Percentiles rank a stretch among this genome's conserved stretches.
Conservation (phyloP, 371 early-diverging fungal genomes). For the Batrachochytrium dendrobatidis region DNA sequence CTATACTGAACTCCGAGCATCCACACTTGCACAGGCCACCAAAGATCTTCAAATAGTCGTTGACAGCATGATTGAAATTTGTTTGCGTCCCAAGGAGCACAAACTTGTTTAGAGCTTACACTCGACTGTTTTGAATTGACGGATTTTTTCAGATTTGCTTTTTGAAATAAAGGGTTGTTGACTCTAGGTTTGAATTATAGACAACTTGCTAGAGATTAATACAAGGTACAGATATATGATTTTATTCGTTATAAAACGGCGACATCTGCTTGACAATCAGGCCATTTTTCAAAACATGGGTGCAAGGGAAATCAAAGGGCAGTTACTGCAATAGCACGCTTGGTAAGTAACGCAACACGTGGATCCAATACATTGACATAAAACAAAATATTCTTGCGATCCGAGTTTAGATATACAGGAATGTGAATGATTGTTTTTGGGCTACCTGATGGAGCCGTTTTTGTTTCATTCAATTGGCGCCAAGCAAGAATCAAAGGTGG, state of each 20-base stretch:
- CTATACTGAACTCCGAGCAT: conserved; percentile 72
- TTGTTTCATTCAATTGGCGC: conserved; percentile 30
- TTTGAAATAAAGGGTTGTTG: not conserved
- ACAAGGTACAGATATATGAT: no score
- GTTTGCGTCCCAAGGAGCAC: not conserved
- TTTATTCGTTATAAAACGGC: no score
- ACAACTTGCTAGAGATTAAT: no score
- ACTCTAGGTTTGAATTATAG: no score
- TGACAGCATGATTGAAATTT: not conserved
- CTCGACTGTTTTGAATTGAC: no score
- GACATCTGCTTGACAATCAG: no score
- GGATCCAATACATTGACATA: not conserved
- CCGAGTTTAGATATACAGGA: conserved; percentile 81
- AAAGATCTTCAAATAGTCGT: conserved; percentile 21
- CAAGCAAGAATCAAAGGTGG: conserved; percentile 27
- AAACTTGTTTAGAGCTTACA: not conserved
- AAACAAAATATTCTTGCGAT: conserved; percentile 70
- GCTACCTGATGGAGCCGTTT: conserved; percentile 10
- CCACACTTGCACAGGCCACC: conserved; percentile 12
- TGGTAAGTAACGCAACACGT: not conserved
- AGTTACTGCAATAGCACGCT: not conserved
- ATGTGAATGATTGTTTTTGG: conserved; percentile 31
- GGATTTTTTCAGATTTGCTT: no score
- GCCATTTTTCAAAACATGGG: no score
- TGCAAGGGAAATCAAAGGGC: conserved; percentile 1